A percentile compares a stretch with the other conserved stretches of the same genome.
phyloP scores from a whole-genome alignment of 768 basidiomycete species.

The Grammothele lineata region DNA sequence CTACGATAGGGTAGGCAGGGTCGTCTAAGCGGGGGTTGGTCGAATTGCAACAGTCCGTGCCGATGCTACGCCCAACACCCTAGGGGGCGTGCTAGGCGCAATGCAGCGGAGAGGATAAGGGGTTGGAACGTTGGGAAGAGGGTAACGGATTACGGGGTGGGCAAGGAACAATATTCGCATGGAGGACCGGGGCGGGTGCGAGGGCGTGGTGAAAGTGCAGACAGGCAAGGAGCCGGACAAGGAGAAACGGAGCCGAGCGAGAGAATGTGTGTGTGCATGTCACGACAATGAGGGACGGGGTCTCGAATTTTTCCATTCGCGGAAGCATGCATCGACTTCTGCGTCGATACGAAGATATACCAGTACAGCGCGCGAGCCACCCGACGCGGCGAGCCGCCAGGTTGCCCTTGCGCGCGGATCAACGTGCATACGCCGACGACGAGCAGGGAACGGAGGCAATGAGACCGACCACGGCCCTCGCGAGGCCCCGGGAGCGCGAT shows the following conservation, averaged over 20 bases:
- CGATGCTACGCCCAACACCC: too few species aligned
- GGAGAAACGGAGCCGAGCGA: slow-evolving; percentile 4
- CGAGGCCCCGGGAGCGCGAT: slow-evolving; percentile 2
- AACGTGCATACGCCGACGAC: slow-evolving; percentile 8
- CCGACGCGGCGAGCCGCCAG: slow-evolving; percentile 2
- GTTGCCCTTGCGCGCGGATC: too few species aligned
- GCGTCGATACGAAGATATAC: slow-evolving; percentile 16
- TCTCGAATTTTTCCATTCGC: slow-evolving; percentile 10
- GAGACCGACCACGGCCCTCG: background rate
- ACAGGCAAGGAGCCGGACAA: background rate
- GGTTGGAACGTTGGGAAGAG: too few species aligned
- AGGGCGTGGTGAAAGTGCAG: slow-evolving; percentile 2
- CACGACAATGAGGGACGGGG: slow-evolving; percentile 1
- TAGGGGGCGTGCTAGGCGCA: too few species aligned
- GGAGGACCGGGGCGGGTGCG: too few species aligned
- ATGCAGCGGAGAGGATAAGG: too few species aligned
- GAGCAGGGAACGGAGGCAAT: background rate
- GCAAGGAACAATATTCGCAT: slow-evolving; percentile 5
- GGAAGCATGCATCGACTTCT: slow-evolving; percentile 12
- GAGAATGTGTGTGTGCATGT: slow-evolving; percentile 8
- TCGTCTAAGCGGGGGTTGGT: slow-evolving; percentile 12
- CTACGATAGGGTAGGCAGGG: slow-evolving; percentile 18
- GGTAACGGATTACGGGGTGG: slow-evolving; percentile 8
- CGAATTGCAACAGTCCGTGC: too few species aligned
- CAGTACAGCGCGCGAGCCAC: slow-evolving; percentile 15